Evolutionary conservation across 805 yeast genomes (phyloP), one percentile per base, ranked within the genome.

Genomic region (Tetrapisispora taiwanensis): DNA sequence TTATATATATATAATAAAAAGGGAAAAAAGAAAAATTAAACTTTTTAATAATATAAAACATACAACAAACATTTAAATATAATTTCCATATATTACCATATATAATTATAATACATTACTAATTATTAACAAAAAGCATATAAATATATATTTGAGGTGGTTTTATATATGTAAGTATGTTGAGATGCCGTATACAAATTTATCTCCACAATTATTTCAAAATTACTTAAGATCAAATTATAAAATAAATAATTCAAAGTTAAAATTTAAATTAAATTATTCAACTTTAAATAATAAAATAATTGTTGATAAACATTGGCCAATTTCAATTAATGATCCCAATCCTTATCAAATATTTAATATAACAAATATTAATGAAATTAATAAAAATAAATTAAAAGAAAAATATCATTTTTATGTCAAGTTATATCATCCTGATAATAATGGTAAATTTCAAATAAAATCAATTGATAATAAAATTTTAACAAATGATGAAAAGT

Each of bases 351-450:
- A 84, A 30, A 71, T 88, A 3, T 74, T 87, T 46, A 73, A 74
- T 5, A 56, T 76, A 20, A 49, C 59, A 2, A 17, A 39, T 20
- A 48, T 48, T 5, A 26, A 33, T 32, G 18, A 60, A 17, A 62
- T 73, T 32, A 71, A 73, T 45, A 58, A 59, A 39, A 59, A 52
- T 10, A 49, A 59, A 27, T 62, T 81, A 41, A 75, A 75, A 47
- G 49, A 63, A 22, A 71, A 72, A 39, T 84, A 81, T 54, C 75
- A 74, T 51, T 69, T 74, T 44, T 66, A 76, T 39, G 88, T 89
- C 10, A 84, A 83, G 60, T 56, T 78, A 7, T 88, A 88, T 54
- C 96, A 88, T 57, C 96, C 96, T 0, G 96, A 88, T 59, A 59
- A 72, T 3, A 47, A 53, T 15, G 58, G 62, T 28, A 44, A 19